These are phyloP conservation scores for Aspergillus sp. DNA, from an alignment of 2,329 filamentous ascomycete species.

Conservation along the genomic window DNA sequence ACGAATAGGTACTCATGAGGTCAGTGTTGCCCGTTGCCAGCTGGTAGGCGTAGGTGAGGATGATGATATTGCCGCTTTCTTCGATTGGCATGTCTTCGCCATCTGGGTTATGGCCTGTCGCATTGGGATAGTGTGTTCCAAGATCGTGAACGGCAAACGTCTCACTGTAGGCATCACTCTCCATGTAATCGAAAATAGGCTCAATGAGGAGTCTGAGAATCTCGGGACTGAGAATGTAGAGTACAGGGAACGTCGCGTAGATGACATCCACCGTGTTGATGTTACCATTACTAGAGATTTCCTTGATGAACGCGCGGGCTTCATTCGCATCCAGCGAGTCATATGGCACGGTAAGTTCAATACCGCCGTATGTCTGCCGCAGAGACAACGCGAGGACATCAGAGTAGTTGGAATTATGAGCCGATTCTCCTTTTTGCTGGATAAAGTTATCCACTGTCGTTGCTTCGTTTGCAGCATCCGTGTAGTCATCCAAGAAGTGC, in stretches of 20 bases:
- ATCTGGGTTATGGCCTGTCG: conserved; percentile 26
- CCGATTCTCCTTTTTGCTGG: conserved; percentile 12
- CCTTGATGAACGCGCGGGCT: conserved; percentile 31
- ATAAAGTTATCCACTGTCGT: conserved; percentile 19
- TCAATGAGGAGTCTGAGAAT: conserved; percentile 35
- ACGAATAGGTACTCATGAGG: conserved; percentile 24
- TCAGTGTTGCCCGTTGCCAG: conserved; percentile 26
- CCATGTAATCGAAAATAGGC: conserved; percentile 34
- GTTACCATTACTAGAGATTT: conserved; percentile 37
- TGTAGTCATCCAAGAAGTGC: conserved; percentile 33
- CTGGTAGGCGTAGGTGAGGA: conserved; percentile 30
- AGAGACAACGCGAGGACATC: conserved; percentile 32
- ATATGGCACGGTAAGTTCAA: conserved; percentile 30
- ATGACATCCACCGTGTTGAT: conserved; percentile 38
- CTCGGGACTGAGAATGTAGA: conserved; percentile 32
- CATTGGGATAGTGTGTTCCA: conserved; percentile 31
- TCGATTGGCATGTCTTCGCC: conserved; percentile 35
- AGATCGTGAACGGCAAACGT: conserved; percentile 31
- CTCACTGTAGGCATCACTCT: conserved; percentile 25
- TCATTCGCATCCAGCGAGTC: conserved; percentile 22
- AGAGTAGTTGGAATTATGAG: conserved; percentile 28
- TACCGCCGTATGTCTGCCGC: conserved; percentile 34
- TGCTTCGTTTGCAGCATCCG: conserved; percentile 26
- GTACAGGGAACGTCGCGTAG: conserved; percentile 34
- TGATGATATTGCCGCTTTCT: conserved; percentile 32